Base-by-base conservation (phyloP, 2,329 filamentous ascomycete species). In the Pyrenophora teres region DNA sequence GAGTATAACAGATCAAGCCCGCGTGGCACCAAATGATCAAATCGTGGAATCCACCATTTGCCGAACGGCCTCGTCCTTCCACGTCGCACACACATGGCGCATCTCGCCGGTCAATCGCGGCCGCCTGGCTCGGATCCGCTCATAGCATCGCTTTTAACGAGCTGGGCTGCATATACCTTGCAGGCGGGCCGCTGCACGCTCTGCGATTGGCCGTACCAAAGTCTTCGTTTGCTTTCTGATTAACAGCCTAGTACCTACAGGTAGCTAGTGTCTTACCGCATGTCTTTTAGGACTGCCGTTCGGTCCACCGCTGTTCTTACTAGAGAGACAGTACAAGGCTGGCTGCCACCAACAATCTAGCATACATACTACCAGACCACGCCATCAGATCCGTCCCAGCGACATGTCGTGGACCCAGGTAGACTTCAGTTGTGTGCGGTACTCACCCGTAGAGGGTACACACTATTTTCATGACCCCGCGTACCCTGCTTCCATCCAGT, bases 391-490 rank as follows among this genome's bases (percentile, higher is more conserved):
- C 46, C 27, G n/a, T 35, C 32, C 27, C 46, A 41, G 46, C 59
- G 63, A 49, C 54, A 70, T 70, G 68, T 65, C 67, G 60, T 63
- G 57, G 60, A 55, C 50, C 31, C 52, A 40, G 36, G 64, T 71
- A 16, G 61, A 71, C 49, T 66, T 70, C 40, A 57, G 53, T 47
- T 46, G 58, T 41, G 64, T 71, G 27, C 57, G 64, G 31, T 70
- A 67, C 54, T 70, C 67, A 8, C 56, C 59, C 13, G 50, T 70
- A 9, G 67, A 71, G 47, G 56, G 59, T 30, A 66, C 62, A 13
- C 63, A 71, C 48, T 71, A 64, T 46, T 71, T 71, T 42, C 64
- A 63, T 58, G 68, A 71, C 44, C 60, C 62, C 25, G 40, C 46
- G 1, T 57, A 62, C 40, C 66, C 68, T 16, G 53, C 63, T n/a